phyloP scores from a whole-genome alignment of 2,329 filamentous ascomycete species.

The Diaporthe caulivora region DNA sequence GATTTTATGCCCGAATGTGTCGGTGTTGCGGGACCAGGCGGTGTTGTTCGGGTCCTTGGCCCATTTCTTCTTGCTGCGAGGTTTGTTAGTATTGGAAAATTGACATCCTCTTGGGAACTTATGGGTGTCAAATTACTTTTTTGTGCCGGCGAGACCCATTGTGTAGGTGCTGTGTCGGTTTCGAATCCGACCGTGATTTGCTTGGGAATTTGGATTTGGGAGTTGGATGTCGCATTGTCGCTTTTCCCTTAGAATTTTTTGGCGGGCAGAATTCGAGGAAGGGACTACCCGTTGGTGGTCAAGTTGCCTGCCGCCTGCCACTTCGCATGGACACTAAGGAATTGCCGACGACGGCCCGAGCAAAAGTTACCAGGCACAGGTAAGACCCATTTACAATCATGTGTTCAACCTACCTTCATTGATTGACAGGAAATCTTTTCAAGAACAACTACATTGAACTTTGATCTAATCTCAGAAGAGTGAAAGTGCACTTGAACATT shows the following conservation, averaged over 20 bases:
- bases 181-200: neutral
- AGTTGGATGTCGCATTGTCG: slow-evolving; percentile 10
- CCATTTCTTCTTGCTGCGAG: slow-evolving; percentile 71
- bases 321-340: neutral
- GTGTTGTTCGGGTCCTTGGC: slow-evolving; percentile 96
- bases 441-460: no score
- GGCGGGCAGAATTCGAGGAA: slow-evolving; percentile 33
- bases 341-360: slow-evolving; percentile 30
- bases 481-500: neutral
- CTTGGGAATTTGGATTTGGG: neutral
- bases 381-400: no score
- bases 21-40: slow-evolving; percentile 86
- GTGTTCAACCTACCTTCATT: neutral
- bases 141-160: slow-evolving; percentile 78
- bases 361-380: slow-evolving; percentile 1
- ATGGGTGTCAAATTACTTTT: slow-evolving; percentile 65
- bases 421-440: neutral
- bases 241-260: slow-evolving; percentile 35
- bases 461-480: neutral
- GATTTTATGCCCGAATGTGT: slow-evolving; percentile 89
- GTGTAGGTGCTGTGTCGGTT: slow-evolving; percentile 27
- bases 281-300: neutral
- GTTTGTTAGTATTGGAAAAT: slow-evolving; percentile 13
- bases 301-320: slow-evolving; percentile 1
- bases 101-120: no score